A percentile compares a stretch with the other conserved stretches of the same genome.
phyloP scores from a whole-genome alignment of 148 eudicot species.

The Camellia sinensis region DNA sequence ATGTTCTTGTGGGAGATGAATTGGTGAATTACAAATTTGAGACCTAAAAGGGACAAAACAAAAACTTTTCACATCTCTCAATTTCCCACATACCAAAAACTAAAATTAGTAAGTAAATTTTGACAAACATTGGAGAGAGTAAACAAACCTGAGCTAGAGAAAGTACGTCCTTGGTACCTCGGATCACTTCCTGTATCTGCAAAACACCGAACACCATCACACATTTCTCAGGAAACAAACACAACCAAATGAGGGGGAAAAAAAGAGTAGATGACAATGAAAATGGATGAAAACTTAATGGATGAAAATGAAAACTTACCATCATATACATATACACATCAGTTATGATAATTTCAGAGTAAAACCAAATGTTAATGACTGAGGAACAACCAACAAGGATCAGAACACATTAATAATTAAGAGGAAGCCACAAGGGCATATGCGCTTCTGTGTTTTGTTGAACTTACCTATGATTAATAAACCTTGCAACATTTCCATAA shows the following conservation, averaged over 20 bases:
- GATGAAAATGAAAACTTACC: conserved; percentile 33
- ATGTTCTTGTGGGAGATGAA: background rate
- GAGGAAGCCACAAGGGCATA: too few relatives aligned
- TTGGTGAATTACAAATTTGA: background rate
- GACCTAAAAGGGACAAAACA: background rate
- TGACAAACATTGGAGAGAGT: conserved; percentile 17
- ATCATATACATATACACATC: too few relatives aligned
- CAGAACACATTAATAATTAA: too few relatives aligned
- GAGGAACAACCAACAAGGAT: too few relatives aligned
- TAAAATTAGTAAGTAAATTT: background rate
- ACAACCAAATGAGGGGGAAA: background rate
- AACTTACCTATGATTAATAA: too few relatives aligned
- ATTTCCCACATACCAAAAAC: conserved; percentile 17
- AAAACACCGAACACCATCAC: conserved; percentile 20
- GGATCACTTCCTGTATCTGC: conserved; percentile 80
- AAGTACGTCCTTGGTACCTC: conserved; percentile 70
- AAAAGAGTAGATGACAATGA: background rate
- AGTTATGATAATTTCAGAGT: too few relatives aligned
- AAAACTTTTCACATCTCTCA: conserved; percentile 23
- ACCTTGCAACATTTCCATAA: too few relatives aligned
- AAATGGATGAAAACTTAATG: conserved; percentile 9
- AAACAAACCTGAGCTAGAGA: conserved; percentile 96
- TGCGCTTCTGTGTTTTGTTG: too few relatives aligned
- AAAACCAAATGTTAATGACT: too few relatives aligned
- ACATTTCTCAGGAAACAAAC: conserved; percentile 15